These are phyloP conservation scores for Amanita rimosa DNA, from an alignment of 768 basidiomycete species.

Conservation along the genomic window DNA sequence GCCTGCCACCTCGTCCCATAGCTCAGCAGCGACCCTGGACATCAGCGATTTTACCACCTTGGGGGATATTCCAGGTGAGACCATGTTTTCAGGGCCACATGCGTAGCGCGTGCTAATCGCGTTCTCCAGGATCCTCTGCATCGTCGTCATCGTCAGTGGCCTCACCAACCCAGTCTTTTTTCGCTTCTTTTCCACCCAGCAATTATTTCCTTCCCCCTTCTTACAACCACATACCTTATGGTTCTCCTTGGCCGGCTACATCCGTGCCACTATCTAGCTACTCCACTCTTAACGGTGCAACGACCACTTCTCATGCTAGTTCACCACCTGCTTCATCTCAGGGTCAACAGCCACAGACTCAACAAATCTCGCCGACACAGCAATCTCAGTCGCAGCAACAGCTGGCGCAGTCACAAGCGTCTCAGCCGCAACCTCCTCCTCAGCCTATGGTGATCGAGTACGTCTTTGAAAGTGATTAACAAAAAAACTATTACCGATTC, in stretches of 20 bases:
- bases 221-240: constrained; percentile 45
- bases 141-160: constrained; percentile 28
- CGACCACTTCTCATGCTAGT: constrained; percentile 22
- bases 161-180: constrained; percentile 28
- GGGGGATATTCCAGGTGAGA: constrained; percentile 30
- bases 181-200: constrained; percentile 27
- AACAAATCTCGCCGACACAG: constrained; percentile 13
- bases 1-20: constrained; percentile 13
- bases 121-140: constrained; percentile 9
- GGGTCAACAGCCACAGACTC: constrained; percentile 17
- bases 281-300: constrained; percentile 73
- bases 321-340: constrained; percentile 13
- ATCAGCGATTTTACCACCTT: constrained; percentile 31
- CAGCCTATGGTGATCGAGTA: constrained; percentile 62
- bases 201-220: constrained; percentile 34
- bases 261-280: constrained; percentile 59
- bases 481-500: constrained; percentile 7
- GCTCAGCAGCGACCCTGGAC: constrained; percentile 21
- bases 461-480: constrained; percentile 17
- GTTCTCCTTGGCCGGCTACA: constrained; percentile 33
- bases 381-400: constrained; percentile 16
- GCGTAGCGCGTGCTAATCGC: not conserved
- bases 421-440: constrained; percentile 17
- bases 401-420: constrained; percentile 12
- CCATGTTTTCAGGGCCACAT: constrained; percentile 1